Percentiles rank a stretch among this genome's conserved stretches.
Conservation (phyloP, 1,284 basidiomycete genomes). For the Paramarasmius palmivorus region DNA sequence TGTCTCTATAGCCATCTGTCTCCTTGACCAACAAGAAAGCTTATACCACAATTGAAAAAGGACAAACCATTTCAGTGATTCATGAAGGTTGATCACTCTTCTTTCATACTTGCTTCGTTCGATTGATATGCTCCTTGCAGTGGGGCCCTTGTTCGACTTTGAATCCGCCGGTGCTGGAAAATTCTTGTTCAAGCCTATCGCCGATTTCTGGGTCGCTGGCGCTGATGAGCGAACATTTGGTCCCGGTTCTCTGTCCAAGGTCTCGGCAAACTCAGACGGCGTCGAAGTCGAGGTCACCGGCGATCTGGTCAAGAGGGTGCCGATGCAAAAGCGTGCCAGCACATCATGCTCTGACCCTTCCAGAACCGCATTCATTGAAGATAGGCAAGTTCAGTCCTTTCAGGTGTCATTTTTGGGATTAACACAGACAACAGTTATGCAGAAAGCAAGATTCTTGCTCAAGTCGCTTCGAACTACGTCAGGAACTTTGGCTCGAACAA, state of each 20-base stretch:
- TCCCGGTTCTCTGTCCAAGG: conserved; percentile 22
- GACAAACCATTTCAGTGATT: too few relatives aligned
- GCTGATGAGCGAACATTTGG: conserved; percentile 17
- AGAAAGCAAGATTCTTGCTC: conserved; percentile 18
- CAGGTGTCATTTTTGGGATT: neutral
- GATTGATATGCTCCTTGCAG: conserved; percentile 3
- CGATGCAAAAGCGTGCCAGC: conserved; percentile 33
- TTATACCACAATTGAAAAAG: too few relatives aligned
- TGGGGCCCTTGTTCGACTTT: conserved; percentile 15
- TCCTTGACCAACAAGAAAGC: too few relatives aligned
- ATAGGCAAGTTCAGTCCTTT: conserved; percentile 23
- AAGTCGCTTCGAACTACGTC: conserved; percentile 16
- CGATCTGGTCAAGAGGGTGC: conserved; percentile 19
- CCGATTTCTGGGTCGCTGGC: conserved; percentile 18
- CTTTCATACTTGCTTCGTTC: neutral
- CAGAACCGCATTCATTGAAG: conserved; percentile 32
- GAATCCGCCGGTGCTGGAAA: conserved; percentile 11
- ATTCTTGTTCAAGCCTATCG: conserved; percentile 15
- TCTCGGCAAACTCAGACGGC: conserved; percentile 22
- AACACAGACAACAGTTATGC: conserved; percentile 10
- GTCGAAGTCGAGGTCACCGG: conserved; percentile 33
- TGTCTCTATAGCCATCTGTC: too few relatives aligned
- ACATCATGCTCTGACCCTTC: conserved; percentile 32
- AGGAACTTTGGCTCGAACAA: too few relatives aligned
- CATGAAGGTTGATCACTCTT: conserved; percentile 25